Evolutionary conservation across 257 asterid species (phyloP), one percentile per base, ranked within the genome.

Genomic region (Nyctanthes arbortristis): DNA sequence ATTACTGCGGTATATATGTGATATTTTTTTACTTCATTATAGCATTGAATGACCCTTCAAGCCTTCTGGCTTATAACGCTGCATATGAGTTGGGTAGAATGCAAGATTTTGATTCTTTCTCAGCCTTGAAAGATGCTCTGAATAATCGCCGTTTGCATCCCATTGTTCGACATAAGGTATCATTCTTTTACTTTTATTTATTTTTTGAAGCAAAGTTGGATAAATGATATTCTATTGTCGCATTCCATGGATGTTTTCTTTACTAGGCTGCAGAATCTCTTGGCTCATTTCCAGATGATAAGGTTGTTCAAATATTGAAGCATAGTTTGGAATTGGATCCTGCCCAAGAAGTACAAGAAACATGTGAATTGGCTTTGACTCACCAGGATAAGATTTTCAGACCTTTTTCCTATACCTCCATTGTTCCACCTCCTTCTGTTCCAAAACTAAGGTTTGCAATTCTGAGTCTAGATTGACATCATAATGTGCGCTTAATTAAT

Each of bases 71-170:
- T n/a, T n/a, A n/a, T n/a, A n/a, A n/a, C n/a, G n/a, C n/a, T n/a
- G n/a, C n/a, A n/a, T n/a, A n/a, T n/a, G 98, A 96, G 29, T 77
- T 93, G 88, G 98, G 98, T 79, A 97, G 90, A 82, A 93, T 93
- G 96, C 97, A 88, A 80, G 98, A 93, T 72, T 80, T 72, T 61
- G 86, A 78, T 63, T 90, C 97, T 20, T 78, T 90, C 74, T 97
- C 98, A 54, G 92, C 96, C 37, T 78, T 93, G 68, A 94, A 81
- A 83, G 70, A 80, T 29, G 92, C 88, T 70, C 83, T 90, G n/a
- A 85, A 80, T 76, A 97, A 93, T 78, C 75, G 85, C 57, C 85
- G 96, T 0, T 68, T 93, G 86, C 96, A 93, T 79, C 98, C 98
- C 20, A 93, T 93, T 75, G 96, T 88, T 69, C 94, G 97, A 66